These are phyloP conservation scores for Phanerodontia chrysosporium DNA, from an alignment of 768 basidiomycete species.

Conservation along the genomic window DNA sequence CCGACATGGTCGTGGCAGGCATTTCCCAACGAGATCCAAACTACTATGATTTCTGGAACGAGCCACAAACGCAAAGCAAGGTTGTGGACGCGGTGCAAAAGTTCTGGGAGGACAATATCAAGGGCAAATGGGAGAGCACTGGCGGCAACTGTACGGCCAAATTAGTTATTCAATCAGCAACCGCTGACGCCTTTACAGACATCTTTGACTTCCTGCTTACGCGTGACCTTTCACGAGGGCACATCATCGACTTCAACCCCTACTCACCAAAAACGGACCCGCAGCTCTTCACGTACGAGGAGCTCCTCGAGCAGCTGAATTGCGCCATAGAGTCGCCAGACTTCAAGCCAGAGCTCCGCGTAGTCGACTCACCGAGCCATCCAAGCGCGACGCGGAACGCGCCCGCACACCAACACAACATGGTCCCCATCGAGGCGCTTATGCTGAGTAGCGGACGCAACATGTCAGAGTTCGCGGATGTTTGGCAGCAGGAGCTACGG, in stretches of 20 bases:
- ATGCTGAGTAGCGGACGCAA: conserved; percentile 68
- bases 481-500: conserved; percentile 54
- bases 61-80: conserved; percentile 45
- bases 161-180: background rate
- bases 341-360: conserved; percentile 41
- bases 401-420: conserved; percentile 80
- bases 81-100: conserved; percentile 47
- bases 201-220: conserved; percentile 85
- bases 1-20: conserved; percentile 36
- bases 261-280: conserved; percentile 84
- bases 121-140: conserved; percentile 47
- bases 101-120: conserved; percentile 72
- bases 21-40: conserved; percentile 87
- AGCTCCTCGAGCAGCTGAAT: conserved; percentile 46
- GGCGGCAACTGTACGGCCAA: conserved; percentile 62
- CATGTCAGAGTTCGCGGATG: conserved; percentile 68
- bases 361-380: conserved; percentile 73
- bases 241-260: conserved; percentile 90
- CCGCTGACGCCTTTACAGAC: conserved; percentile 43
- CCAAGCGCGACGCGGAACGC: conserved; percentile 62
- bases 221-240: conserved; percentile 68
- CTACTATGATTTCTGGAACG: conserved; percentile 82
- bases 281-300: conserved; percentile 79
- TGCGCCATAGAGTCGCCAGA: conserved; percentile 16
- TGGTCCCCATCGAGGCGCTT: conserved; percentile 89